A percentile compares a stretch with the other conserved stretches of the same genome.
These are phyloP conservation scores for Penicillium dipodomyicola DNA, from an alignment of 495 filamentous ascomycete species.

Conservation along the genomic window DNA sequence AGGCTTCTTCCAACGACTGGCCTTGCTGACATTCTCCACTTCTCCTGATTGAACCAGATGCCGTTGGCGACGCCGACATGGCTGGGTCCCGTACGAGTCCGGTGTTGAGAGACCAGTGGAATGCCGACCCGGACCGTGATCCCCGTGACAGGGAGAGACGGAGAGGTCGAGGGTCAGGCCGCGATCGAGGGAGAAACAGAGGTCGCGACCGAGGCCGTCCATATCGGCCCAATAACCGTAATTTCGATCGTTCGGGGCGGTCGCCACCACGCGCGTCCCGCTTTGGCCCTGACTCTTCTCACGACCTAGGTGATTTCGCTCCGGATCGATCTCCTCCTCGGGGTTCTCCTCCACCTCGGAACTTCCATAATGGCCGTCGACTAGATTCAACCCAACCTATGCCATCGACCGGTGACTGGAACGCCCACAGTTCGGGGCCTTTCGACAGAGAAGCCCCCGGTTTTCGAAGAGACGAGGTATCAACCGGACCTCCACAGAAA, in stretches of 20 bases:
- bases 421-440: constrained; percentile 15
- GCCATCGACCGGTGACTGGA: constrained; percentile 22
- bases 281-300: constrained; percentile 32
- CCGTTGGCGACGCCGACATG: constrained; percentile 47
- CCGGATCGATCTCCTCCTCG: constrained; percentile 30
- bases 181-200: constrained; percentile 38
- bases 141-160: constrained; percentile 38
- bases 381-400: constrained; percentile 11
- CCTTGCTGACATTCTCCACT: constrained; percentile 8
- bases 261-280: constrained; percentile 42
- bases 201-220: constrained; percentile 37
- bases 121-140: constrained; percentile 47
- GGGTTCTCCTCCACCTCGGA: constrained; percentile 32
- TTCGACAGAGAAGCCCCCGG: constrained; percentile 24
- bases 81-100: constrained; percentile 58
- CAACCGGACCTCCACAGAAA: constrained; percentile 38
- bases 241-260: constrained; percentile 31
- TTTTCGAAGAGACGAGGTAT: constrained; percentile 33
- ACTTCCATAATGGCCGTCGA: constrained; percentile 18
- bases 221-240: constrained; percentile 31
- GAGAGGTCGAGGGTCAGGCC: constrained; percentile 41
- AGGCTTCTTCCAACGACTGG: constrained; percentile 2
- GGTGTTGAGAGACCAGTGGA: constrained; percentile 57
- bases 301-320: constrained; percentile 32
- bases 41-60: constrained; percentile 38